phyloP scores from a whole-genome alignment of 2,329 filamentous ascomycete genomes.

The Arthrobotrys musiformis region DNA sequence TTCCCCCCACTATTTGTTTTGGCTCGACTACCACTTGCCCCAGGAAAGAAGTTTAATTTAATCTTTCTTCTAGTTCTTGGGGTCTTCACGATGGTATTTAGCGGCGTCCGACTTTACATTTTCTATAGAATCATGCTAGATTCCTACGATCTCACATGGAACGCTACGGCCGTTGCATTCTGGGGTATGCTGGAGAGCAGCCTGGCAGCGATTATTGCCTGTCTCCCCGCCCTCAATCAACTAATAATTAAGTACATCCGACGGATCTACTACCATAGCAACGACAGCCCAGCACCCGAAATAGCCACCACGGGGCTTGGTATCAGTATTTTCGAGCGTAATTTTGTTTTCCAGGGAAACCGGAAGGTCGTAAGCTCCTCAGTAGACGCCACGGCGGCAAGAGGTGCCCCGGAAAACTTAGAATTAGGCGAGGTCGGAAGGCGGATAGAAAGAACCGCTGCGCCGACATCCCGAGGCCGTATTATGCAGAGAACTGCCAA shows the following conservation, averaged over 20 bases:
- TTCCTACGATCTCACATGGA: conserved; percentile 40
- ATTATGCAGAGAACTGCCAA: conserved; percentile 10
- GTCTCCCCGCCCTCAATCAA: conserved; percentile 31
- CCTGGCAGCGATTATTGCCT: conserved; percentile 28
- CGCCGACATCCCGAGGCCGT: conserved; percentile 26
- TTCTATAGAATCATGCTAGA: conserved; percentile 36
- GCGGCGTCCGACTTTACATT: conserved; percentile 24
- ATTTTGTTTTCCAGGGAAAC: background rate
- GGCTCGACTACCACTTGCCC: conserved; percentile 7
- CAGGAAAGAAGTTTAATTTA: conserved; percentile 39
- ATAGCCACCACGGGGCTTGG: conserved; percentile 13
- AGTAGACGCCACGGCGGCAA: conserved; percentile 8
- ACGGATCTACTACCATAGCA: background rate
- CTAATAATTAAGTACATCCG: conserved; percentile 12
- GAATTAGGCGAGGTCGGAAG: conserved; percentile 19
- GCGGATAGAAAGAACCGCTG: background rate
- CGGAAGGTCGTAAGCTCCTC: conserved; percentile 35
- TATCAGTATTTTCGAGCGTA: conserved; percentile 38
- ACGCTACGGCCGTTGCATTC: conserved; percentile 28
- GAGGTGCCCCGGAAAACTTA: conserved; percentile 14
- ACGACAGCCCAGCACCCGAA: background rate
- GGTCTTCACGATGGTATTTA: conserved; percentile 37
- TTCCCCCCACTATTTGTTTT: conserved; percentile 35
- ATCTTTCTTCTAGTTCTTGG: conserved; percentile 35
- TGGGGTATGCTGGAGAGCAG: conserved; percentile 41